phyloP scores from a whole-genome alignment of 2,329 filamentous ascomycete species.

The Xylogone sp. region DNA sequence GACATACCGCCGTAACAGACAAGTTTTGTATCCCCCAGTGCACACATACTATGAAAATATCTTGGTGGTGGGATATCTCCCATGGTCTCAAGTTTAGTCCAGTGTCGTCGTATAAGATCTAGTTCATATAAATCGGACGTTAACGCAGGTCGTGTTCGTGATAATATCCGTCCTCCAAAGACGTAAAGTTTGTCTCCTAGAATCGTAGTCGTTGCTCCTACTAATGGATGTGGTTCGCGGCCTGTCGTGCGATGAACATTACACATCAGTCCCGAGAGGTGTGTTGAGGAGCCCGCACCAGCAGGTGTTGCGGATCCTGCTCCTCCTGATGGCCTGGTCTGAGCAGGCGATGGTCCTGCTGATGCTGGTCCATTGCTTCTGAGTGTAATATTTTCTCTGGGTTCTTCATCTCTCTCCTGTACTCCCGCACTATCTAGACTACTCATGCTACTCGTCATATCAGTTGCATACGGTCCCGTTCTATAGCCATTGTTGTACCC shows the following conservation, averaged over 20 bases:
- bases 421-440: constrained; percentile 37
- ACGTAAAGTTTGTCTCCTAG: constrained; percentile 95
- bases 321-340: constrained; percentile 35
- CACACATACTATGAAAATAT: constrained; percentile 96
- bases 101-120: constrained; percentile 86
- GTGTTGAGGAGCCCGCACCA: constrained; percentile 41
- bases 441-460: constrained; percentile 38
- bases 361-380: constrained; percentile 52
- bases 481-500: constrained; percentile 20
- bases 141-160: constrained; percentile 74
- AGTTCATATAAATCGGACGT: constrained; percentile 92
- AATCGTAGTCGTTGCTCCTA: constrained; percentile 93
- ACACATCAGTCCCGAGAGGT: constrained; percentile 64
- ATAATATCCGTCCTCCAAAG: constrained; percentile 87
- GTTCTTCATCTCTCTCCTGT: constrained; percentile 43
- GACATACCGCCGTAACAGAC: constrained; percentile 99
- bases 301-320: constrained; percentile 37
- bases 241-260: constrained; percentile 84
- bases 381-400: constrained; percentile 45
- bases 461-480: constrained; percentile 13
- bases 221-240: constrained; percentile 82
- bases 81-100: constrained; percentile 80
- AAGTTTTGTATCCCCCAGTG: constrained; percentile 89
- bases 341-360: constrained; percentile 54
- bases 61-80: constrained; percentile 87